A percentile compares a stretch with the other conserved stretches of the same genome.
These are phyloP conservation scores for Lolium rigidum DNA, from an alignment of 176 grass and related monocot genomes.

Conservation along the genomic window DNA sequence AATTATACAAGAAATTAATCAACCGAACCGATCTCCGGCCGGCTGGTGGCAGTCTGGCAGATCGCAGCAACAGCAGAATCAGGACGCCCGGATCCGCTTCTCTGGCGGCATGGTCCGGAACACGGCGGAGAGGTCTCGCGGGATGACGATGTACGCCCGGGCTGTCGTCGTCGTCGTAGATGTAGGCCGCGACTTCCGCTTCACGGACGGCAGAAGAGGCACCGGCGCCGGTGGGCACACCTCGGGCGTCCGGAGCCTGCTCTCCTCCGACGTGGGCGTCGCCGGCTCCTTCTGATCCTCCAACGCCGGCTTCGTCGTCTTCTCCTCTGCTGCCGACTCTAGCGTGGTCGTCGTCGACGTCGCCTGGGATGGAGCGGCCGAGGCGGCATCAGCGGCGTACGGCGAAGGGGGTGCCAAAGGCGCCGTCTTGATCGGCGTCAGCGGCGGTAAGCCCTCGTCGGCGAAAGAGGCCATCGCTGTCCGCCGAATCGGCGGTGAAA, in stretches of 20 bases:
- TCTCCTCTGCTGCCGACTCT: not conserved
- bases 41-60: not conserved
- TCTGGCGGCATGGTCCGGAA: slow-evolving; percentile 65
- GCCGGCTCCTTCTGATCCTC: slow-evolving; percentile 34
- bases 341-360: too few species aligned
- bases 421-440: slow-evolving; percentile 54
- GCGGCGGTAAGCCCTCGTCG: slow-evolving; percentile 37
- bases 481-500: slow-evolving; percentile 33
- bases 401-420: slow-evolving; percentile 6
- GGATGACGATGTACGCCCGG: slow-evolving; percentile 41
- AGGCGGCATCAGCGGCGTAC: not conserved
- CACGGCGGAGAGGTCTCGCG: slow-evolving; percentile 61
- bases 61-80: slow-evolving; percentile 25
- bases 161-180: not conserved
- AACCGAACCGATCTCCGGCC: too few species aligned
- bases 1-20: too few species aligned
- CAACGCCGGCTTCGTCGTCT: slow-evolving; percentile 9
- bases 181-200: slow-evolving; percentile 45
- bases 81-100: slow-evolving; percentile 75
- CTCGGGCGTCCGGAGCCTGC: slow-evolving; percentile 43
- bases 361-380: slow-evolving; percentile 1
- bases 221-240: slow-evolving; percentile 63
- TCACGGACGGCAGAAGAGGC: slow-evolving; percentile 29
- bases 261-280: slow-evolving; percentile 68
- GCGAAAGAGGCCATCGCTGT: slow-evolving; percentile 41